Percentiles rank a stretch among this genome's conserved stretches.
Evolutionary conservation across 192 early-diverging fungal genomes (phyloP).

Genomic region (Funneliformis mosseae): DNA sequence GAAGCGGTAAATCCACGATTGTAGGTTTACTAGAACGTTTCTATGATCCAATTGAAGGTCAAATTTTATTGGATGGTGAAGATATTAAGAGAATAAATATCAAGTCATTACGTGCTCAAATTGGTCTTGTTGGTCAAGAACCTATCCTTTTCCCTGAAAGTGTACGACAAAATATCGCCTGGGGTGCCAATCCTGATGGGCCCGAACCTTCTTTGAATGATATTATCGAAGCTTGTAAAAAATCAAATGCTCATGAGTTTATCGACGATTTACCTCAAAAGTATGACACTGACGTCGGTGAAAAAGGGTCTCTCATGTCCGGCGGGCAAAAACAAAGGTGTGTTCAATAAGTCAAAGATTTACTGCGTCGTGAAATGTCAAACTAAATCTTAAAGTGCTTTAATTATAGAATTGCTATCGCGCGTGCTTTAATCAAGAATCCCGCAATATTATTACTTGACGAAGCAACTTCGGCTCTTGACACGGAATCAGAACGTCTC

Average conservation of each 20-base stretch:
- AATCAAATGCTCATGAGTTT: constrained; percentile 77
- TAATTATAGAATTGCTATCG: constrained; percentile 77
- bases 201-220: constrained; percentile 40
- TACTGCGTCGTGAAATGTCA: neutral
- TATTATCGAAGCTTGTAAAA: constrained; percentile 51
- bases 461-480: constrained; percentile 79
- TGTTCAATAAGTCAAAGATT: constrained; percentile 61
- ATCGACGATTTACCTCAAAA: constrained; percentile 71
- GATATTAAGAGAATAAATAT: constrained; percentile 75
- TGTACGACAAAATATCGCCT: constrained; percentile 79
- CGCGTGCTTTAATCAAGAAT: constrained; percentile 76
- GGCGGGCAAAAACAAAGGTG: constrained; percentile 97
- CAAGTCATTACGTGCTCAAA: constrained; percentile 69
- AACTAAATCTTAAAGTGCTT: neutral
- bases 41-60: constrained; percentile 68
- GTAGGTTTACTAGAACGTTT: constrained; percentile 74
- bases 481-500: constrained; percentile 64
- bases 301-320: constrained; percentile 75
- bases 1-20: constrained; percentile 79
- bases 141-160: constrained; percentile 82
- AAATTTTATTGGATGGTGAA: constrained; percentile 70
- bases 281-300: constrained; percentile 90
- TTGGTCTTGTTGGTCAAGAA: constrained; percentile 61
- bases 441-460: constrained; percentile 77
- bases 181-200: constrained; percentile 11